These are phyloP conservation scores for Chaetomium olivaceum DNA, from an alignment of 2,329 filamentous ascomycete species.

Conservation along the genomic window DNA sequence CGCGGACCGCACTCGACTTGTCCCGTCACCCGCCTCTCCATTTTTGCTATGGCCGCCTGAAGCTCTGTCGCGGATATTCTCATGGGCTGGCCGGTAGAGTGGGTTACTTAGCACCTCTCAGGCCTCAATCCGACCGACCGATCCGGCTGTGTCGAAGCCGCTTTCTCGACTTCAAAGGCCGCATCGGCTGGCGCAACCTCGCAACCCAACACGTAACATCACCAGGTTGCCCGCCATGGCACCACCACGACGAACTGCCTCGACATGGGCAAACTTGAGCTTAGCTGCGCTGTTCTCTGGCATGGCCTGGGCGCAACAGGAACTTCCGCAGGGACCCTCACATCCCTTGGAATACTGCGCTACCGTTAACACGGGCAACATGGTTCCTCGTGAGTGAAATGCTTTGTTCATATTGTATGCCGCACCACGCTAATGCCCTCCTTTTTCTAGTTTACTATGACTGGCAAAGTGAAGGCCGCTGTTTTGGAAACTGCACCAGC, in stretches of 20 bases:
- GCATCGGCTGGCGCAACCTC: background rate
- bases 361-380: conserved; percentile 48
- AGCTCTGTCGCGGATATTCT: conserved; percentile 1
- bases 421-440: background rate
- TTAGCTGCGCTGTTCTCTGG: conserved; percentile 30
- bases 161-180: background rate
- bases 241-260: conserved; percentile 23
- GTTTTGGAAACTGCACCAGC: conserved; percentile 58
- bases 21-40: background rate
- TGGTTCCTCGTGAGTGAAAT: conserved; percentile 43
- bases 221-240: conserved; percentile 27
- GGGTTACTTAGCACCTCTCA: background rate
- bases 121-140: background rate
- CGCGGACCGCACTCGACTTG: background rate
- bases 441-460: conserved; percentile 50
- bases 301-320: conserved; percentile 28
- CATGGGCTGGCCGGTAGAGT: conserved; percentile 18
- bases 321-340: conserved; percentile 29
- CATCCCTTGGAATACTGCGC: conserved; percentile 48
- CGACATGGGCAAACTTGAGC: conserved; percentile 27
- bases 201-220: conserved; percentile 2
- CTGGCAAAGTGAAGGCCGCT: conserved; percentile 71
- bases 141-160: no score
- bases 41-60: conserved; percentile 20
- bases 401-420: background rate